Base-by-base conservation (phyloP, 2,329 filamentous ascomycete species). In the Cladosporium sp. region DNA sequence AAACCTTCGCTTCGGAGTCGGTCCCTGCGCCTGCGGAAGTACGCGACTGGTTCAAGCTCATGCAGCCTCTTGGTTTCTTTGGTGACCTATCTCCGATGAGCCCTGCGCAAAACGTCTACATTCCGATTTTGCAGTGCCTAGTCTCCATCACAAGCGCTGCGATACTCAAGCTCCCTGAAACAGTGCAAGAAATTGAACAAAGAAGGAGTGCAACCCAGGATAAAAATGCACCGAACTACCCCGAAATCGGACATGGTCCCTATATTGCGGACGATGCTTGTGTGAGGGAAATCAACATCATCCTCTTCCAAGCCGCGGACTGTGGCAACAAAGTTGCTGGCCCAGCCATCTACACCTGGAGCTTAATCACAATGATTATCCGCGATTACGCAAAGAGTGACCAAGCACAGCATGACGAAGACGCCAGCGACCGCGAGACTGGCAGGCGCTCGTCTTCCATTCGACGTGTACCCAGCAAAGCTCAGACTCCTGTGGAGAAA, bases 331-430 rank as follows among this genome's bases (percentile, higher is more conserved):
- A 76, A 32, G 80, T 81, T 30, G 86, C 87, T 17, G 83, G 81
- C 50, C 88, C 89, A 1, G 82, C 88, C 15, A 79, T 89, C 17
- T 87, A 95, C 58, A 82, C 87, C 3, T 97, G 91, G 91, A 83
- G 85, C 3, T 74, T 92, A 42, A 80, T 96, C 20, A 74, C 91
- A 8, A 80, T 86, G 61, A 77, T 80, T 20, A 82, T 93, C 71
- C 81, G 82, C 57, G 37, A 80, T 80, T 11, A 85, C 83, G 56
- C 76, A 80, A 51, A 75, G 75, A 44, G 75, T 11, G 47, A 84
- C 40, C 81, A 80, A 34, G 83, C 59, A 18, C 58, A 55, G 34
- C 50, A 55, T 42, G 54, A 58, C 86, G 56, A 58, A 24, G 54
- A 56, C 9, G 42, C 34, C 41, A 55, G 54, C 34, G 56, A 58